These are phyloP conservation scores for Macrolepiota fuliginosa DNA, from an alignment of 768 basidiomycete genomes.

Conservation along the genomic window DNA sequence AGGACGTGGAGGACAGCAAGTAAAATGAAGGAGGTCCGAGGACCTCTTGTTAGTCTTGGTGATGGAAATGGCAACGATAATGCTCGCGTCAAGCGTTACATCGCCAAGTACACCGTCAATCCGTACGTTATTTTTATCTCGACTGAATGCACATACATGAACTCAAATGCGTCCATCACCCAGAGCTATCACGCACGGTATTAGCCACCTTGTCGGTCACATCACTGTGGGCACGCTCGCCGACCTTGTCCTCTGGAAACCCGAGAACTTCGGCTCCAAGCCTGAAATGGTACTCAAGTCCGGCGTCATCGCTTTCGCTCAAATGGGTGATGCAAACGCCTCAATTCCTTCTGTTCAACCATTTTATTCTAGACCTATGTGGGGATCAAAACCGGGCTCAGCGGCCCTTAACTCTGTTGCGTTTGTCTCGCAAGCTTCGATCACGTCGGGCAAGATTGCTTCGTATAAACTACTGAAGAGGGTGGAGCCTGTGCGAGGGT, in stretches of 20 bases:
- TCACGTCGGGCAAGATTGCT: constrained; percentile 46
- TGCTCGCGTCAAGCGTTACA: constrained; percentile 88
- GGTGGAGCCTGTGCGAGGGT: constrained; percentile 71
- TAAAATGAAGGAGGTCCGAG: constrained; percentile 83
- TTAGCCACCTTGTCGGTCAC: constrained; percentile 84
- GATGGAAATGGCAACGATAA: constrained; percentile 78
- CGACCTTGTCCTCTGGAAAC: constrained; percentile 95
- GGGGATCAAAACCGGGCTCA: constrained; percentile 76
- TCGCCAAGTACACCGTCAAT: constrained; percentile 97
- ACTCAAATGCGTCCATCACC: not conserved
- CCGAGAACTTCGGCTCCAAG: constrained; percentile 88
- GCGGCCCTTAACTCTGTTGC: constrained; percentile 83
- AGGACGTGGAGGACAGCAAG: constrained; percentile 97
- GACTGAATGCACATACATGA: not conserved
- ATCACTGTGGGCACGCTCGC: constrained; percentile 81
- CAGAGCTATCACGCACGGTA: constrained; percentile 93
- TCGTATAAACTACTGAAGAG: constrained; percentile 51
- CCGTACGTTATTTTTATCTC: constrained; percentile 56
- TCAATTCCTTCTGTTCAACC: constrained; percentile 97
- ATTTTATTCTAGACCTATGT: constrained; percentile 85
- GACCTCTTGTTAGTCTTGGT: constrained; percentile 68
- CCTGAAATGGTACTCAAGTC: constrained; percentile 96
- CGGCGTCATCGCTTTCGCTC: constrained; percentile 88
- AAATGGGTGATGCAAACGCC: constrained; percentile 96
- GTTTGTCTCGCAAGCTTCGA: constrained; percentile 69